phyloP scores from a whole-genome alignment of 768 basidiomycete species.

The Pleurotus citrinopileatus region DNA sequence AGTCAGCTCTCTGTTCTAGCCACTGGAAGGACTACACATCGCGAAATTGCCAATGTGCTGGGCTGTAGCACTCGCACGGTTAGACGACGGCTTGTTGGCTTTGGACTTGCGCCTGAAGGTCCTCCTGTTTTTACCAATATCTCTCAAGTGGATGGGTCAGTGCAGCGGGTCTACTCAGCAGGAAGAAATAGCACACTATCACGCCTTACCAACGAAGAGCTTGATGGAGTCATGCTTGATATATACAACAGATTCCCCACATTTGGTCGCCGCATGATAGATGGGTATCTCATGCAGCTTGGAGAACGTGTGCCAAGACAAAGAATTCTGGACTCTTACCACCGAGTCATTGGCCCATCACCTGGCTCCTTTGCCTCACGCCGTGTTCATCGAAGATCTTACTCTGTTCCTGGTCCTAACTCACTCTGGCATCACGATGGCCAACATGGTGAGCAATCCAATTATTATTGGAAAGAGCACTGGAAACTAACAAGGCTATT shows the following conservation, averaged over 20 bases:
- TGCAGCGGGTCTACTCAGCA: slow-evolving; percentile 6
- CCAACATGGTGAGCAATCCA: slow-evolving; percentile 23
- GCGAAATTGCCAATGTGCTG: slow-evolving; percentile 11
- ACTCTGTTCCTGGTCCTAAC: slow-evolving; percentile 24
- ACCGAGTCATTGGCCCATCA: slow-evolving; percentile 18
- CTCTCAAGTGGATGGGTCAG: slow-evolving; percentile 12
- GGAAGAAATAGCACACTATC: slow-evolving; percentile 10
- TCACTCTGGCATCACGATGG: slow-evolving; percentile 31
- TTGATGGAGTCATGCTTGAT: slow-evolving; percentile 18
- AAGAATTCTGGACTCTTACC: slow-evolving; percentile 19
- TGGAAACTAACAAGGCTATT: no score
- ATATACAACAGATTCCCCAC: slow-evolving; percentile 23
- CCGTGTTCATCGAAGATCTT: slow-evolving; percentile 18
- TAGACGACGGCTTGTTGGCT: slow-evolving; percentile 15
- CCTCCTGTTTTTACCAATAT: slow-evolving; percentile 17
- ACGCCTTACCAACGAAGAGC: slow-evolving; percentile 18
- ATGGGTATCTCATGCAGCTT: slow-evolving; percentile 15
- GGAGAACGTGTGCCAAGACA: slow-evolving; percentile 18
- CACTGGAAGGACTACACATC: slow-evolving; percentile 4
- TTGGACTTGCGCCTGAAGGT: slow-evolving; percentile 13
- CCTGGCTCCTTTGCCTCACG: slow-evolving; percentile 13
- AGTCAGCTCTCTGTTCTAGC: slow-evolving; percentile 9
- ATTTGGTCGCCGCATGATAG: slow-evolving; percentile 22
- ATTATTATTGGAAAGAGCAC: no score
- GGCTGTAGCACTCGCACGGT: slow-evolving; percentile 16